Evolutionary conservation across 1,139 yeast genomes (phyloP).

Genomic region (Geotrichum histeridarum): DNA sequence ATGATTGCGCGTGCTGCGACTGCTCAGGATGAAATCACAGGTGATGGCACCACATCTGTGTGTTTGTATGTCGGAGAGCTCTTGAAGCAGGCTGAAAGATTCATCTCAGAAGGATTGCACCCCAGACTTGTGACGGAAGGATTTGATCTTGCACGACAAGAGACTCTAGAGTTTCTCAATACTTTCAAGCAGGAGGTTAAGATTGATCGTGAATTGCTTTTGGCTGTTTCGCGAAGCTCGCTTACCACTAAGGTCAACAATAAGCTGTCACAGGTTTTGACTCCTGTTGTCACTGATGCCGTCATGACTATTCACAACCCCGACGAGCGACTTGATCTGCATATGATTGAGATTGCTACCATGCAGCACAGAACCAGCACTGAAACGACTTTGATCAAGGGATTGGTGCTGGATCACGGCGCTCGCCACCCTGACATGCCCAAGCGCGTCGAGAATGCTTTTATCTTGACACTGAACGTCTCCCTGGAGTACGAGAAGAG

Average conservation of each 20-base stretch:
- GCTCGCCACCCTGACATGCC: conserved; percentile 99
- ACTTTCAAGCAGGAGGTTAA: conserved; percentile 45
- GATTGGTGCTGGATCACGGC: conserved; percentile 95
- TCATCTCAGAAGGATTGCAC: conserved; percentile 88
- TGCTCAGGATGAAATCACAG: conserved; percentile 97
- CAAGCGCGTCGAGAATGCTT: conserved; percentile 73
- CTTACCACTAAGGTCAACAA: conserved; percentile 76
- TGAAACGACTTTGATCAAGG: conserved; percentile 78
- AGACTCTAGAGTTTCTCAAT: conserved; percentile 64
- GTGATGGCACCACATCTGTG: conserved; percentile 98
- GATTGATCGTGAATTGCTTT: conserved; percentile 76
- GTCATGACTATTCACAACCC: conserved; percentile 68
- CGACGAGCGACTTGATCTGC: conserved; percentile 67
- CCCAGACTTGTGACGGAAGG: conserved; percentile 95
- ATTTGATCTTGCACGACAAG: conserved; percentile 81
- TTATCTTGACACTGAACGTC: conserved; percentile 82
- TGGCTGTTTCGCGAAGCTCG: conserved; percentile 89
- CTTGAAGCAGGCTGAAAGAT: conserved; percentile 90
- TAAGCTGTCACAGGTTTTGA: conserved; percentile 70
- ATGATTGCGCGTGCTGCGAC: conserved; percentile 97
- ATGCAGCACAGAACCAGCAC: conserved; percentile 90
- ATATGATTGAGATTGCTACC: conserved; percentile 97
- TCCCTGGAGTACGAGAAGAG: conserved; percentile 96
- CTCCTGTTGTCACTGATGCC: conserved; percentile 96
- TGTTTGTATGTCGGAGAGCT: conserved; percentile 91